phyloP scores from a whole-genome alignment of 1,139 yeast genomes.

The Zygotorulaspora mrakii region DNA sequence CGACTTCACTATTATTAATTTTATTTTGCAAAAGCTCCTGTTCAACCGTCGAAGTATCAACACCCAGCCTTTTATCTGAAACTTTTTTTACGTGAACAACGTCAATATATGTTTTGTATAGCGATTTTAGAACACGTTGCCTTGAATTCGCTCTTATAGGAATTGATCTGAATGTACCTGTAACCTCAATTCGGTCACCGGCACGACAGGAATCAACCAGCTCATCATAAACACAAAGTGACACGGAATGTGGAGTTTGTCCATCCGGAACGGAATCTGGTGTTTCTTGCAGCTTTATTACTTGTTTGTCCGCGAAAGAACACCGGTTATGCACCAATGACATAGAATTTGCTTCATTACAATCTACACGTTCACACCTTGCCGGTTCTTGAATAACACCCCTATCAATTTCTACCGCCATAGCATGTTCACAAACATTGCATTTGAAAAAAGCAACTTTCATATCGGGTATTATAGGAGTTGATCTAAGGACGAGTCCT shows the following conservation, averaged over 20 bases:
- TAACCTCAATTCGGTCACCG: constrained; percentile 93
- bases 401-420: constrained; percentile 87
- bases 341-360: constrained; percentile 88
- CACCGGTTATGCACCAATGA: constrained; percentile 86
- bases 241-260: constrained; percentile 95
- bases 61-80: constrained; percentile 76
- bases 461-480: constrained; percentile 96
- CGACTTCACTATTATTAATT: constrained; percentile 49
- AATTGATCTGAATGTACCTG: constrained; percentile 89
- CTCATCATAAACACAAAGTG: constrained; percentile 92
- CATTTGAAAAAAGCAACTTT: constrained; percentile 95
- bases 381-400: constrained; percentile 94
- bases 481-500: constrained; percentile 84
- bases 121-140: constrained; percentile 75
- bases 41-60: constrained; percentile 68
- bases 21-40: constrained; percentile 47
- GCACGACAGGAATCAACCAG: constrained; percentile 92
- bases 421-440: constrained; percentile 90
- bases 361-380: constrained; percentile 81
- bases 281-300: constrained; percentile 89
- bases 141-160: constrained; percentile 87
- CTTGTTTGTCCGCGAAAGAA: constrained; percentile 91
- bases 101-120: constrained; percentile 90
- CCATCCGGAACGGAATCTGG: constrained; percentile 99
- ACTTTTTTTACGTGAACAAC: constrained; percentile 88